These are phyloP conservation scores for Leishmania aethiopica DNA, from an alignment of 208 protist species.

Conservation along the genomic window DNA sequence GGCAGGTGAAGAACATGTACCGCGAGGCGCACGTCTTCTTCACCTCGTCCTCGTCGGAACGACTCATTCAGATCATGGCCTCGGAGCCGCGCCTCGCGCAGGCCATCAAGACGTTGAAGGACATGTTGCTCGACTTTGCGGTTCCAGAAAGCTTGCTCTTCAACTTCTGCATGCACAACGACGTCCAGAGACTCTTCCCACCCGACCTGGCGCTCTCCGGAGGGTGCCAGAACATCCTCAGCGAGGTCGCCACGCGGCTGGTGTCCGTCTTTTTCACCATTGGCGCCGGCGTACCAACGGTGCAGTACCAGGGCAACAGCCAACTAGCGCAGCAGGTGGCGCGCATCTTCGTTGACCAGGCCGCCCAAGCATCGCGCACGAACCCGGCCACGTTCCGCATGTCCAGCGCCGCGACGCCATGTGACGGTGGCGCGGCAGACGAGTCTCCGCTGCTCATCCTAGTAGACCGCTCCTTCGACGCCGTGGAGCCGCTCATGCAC, in stretches of 20 bases:
- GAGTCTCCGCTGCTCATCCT: constrained; percentile 73
- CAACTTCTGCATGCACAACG: constrained; percentile 57
- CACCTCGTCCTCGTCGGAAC: constrained; percentile 42
- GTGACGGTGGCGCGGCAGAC: constrained; percentile 1
- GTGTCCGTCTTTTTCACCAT: constrained; percentile 68
- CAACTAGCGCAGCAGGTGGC: constrained; percentile 49
- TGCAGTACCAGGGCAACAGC: constrained; percentile 72
- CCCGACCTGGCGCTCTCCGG: constrained; percentile 33
- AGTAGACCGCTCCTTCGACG: constrained; percentile 83
- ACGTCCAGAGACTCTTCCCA: constrained; percentile 58
- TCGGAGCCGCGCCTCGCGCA: constrained; percentile 39
- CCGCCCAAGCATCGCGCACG: constrained; percentile 31
- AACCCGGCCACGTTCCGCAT: constrained; percentile 39
- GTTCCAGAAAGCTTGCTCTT: constrained; percentile 72
- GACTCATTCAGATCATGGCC: constrained; percentile 52
- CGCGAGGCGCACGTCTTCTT: constrained; percentile 80
- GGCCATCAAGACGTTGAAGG: constrained; percentile 55
- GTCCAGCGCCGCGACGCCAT: constrained; percentile 27
- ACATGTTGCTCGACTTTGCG: constrained; percentile 74
- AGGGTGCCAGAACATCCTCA: constrained; percentile 45
- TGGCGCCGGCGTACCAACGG: constrained; percentile 49
- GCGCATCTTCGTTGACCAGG: constrained; percentile 42
- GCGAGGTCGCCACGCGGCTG: constrained; percentile 51
- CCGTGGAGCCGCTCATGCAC: constrained; percentile 75
- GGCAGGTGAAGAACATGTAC: constrained; percentile 59